Evolutionary conservation across 305 asterid species (phyloP).

Genomic region (Plantago coronopus): DNA sequence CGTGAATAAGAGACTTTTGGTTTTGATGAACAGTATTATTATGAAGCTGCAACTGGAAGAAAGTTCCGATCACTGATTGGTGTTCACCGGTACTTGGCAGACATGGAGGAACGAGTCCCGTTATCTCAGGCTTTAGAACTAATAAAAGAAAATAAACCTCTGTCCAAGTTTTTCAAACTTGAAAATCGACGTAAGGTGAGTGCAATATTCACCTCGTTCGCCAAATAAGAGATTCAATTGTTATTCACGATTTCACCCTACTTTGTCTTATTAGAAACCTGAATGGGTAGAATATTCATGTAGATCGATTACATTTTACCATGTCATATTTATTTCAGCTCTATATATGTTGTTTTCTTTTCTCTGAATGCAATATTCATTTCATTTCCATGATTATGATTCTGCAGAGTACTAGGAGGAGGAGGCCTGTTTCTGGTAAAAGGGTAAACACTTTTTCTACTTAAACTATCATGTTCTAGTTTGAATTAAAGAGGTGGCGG

Average conservation of each 20-base stretch:
- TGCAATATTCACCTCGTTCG: not conserved
- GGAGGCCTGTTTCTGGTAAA: constrained; percentile 50
- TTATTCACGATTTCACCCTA: no score
- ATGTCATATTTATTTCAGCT: not conserved
- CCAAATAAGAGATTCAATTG: no score
- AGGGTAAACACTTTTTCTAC: constrained; percentile 36
- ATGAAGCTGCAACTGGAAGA: constrained; percentile 11
- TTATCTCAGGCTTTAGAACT: not conserved
- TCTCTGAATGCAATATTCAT: not conserved
- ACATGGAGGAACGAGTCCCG: constrained; percentile 3
- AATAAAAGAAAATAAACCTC: not conserved
- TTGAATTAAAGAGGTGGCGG: no score
- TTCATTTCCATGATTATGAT: not conserved
- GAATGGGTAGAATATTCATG: no score
- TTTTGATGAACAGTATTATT: not conserved
- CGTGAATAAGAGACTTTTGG: not conserved
- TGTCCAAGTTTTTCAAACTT: not conserved
- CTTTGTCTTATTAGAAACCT: no score
- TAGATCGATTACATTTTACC: no score
- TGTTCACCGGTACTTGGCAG: constrained; percentile 13
- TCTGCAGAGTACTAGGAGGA: constrained; percentile 31
- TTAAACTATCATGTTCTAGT: not conserved
- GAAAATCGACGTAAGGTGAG: not conserved
- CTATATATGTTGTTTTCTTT: not conserved
- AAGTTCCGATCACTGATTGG: constrained; percentile 7